A percentile compares a stretch with the other conserved stretches of the same genome.
Conservation (phyloP, 257 asterid genomes). For the Solanum sejunctum region DNA sequence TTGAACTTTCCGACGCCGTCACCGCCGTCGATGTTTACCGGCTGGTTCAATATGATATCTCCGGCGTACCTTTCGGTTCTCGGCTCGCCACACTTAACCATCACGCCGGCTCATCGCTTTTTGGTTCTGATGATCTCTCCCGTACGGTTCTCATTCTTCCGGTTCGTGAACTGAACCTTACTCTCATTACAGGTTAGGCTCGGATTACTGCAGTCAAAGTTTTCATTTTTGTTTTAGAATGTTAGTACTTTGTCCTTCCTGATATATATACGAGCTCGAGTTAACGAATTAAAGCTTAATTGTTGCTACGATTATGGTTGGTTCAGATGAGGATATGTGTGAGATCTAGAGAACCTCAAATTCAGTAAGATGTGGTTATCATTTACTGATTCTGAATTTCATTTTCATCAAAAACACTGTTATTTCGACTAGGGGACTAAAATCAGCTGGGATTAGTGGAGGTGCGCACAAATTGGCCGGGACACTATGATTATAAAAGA, state of each 20-base stretch:
- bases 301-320: neutral
- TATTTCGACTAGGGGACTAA: neutral
- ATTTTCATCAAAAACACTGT: neutral
- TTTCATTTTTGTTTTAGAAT: neutral
- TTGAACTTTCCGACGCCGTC: slow-evolving; percentile 72
- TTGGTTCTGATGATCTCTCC: slow-evolving; percentile 61
- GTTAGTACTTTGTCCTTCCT: neutral
- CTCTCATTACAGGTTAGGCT: neutral
- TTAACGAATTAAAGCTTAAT: neutral
- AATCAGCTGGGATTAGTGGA: neutral
- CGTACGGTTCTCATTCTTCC: slow-evolving; percentile 88
- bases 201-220: neutral
- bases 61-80: slow-evolving; percentile 90
- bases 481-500: neutral
- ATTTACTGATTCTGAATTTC: neutral
- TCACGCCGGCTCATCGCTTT: slow-evolving; percentile 80
- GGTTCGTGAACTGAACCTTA: slow-evolving; percentile 50
- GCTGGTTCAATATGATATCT: slow-evolving; percentile 83
- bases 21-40: slow-evolving; percentile 83
- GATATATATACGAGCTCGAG: neutral
- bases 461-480: neutral
- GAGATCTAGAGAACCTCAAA: neutral
- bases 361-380: neutral
- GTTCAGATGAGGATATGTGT: neutral
- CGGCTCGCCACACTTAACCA: slow-evolving; percentile 78